Evolutionary conservation across 495 filamentous ascomycete species (phyloP).

Genomic region (Filosporella fistucella): DNA sequence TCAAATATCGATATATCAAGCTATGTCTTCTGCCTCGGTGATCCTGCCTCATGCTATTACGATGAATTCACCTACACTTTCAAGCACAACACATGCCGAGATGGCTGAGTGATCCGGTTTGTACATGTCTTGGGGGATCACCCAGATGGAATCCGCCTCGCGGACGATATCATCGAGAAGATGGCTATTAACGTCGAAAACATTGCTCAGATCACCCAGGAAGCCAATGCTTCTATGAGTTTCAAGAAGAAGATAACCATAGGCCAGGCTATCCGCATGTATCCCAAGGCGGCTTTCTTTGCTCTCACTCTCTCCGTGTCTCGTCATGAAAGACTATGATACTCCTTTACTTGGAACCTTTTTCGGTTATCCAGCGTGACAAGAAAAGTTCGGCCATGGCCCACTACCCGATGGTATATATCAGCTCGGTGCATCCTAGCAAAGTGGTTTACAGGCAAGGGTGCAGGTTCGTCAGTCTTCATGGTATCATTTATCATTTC

Average conservation of each 20-base stretch:
- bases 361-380: constrained; percentile 33
- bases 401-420: constrained; percentile 36
- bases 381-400: constrained; percentile 18
- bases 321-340: constrained; percentile 41
- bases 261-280: constrained; percentile 41
- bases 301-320: constrained; percentile 31
- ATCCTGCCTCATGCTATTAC: too few species aligned
- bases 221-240: constrained; percentile 25
- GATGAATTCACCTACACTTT: too few species aligned
- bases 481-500: too few species aligned
- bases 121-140: too few species aligned
- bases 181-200: constrained; percentile 15
- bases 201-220: constrained; percentile 6
- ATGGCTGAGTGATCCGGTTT: too few species aligned
- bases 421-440: constrained; percentile 39
- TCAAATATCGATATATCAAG: too few species aligned
- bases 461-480: too few species aligned
- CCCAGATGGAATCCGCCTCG: constrained; percentile 8
- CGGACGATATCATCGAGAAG: constrained; percentile 9
- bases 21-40: too few species aligned
- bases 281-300: constrained; percentile 32
- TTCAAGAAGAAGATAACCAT: constrained; percentile 50
- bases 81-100: too few species aligned
- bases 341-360: constrained; percentile 32
- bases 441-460: constrained; percentile 43